Conservation (phyloP, 306 rosid species). For the Biancaea sappan region DNA sequence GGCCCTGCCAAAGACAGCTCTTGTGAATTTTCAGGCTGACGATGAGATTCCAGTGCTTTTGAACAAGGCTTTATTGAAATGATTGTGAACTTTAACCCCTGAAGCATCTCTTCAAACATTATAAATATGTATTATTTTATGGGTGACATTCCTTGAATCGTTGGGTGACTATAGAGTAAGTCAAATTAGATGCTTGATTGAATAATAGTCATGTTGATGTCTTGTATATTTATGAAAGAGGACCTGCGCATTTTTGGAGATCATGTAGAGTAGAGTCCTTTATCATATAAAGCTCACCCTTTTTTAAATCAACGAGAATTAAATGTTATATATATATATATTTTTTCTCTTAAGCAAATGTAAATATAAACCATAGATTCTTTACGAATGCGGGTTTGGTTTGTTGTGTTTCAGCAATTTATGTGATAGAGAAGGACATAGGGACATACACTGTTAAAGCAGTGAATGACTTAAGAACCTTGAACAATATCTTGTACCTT, state of each 20-base stretch:
- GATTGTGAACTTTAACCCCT: conserved; percentile 60
- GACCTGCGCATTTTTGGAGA: neutral
- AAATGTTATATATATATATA: too few relatives aligned
- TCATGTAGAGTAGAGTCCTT: neutral
- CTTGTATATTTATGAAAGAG: neutral
- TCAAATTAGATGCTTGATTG: conserved; percentile 7
- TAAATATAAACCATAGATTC: neutral
- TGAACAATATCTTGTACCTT: conserved; percentile 21
- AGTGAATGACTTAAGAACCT: conserved; percentile 30
- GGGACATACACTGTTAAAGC: conserved; percentile 22
- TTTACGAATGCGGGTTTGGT: neutral
- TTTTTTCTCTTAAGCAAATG: neutral
- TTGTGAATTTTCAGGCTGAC: conserved; percentile 81
- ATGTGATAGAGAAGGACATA: conserved; percentile 21
- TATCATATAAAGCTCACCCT: neutral
- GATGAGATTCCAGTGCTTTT: conserved; percentile 85
- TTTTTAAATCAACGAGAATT: neutral
- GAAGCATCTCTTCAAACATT: conserved; percentile 53
- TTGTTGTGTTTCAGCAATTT: neutral
- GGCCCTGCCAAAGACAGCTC: conserved; percentile 83
- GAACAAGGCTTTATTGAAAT: conserved; percentile 74
- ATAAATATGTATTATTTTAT: conserved; percentile 31
- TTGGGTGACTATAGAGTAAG: neutral
- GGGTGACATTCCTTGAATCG: neutral
- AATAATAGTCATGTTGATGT: neutral